These are phyloP conservation scores for Candolleomyces eurysporus DNA, from an alignment of 768 basidiomycete species.

Conservation along the genomic window DNA sequence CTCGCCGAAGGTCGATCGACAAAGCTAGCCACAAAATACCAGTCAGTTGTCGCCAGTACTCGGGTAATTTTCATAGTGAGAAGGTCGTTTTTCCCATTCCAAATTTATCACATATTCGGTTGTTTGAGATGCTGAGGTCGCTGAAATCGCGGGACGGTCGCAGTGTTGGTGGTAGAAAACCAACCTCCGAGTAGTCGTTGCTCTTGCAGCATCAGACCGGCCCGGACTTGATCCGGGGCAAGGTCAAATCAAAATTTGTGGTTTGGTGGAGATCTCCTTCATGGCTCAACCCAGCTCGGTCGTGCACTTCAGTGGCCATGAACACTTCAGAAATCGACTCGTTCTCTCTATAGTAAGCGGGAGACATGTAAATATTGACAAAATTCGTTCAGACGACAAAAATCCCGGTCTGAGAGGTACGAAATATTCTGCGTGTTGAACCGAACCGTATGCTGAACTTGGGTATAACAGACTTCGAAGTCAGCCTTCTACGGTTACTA, in stretches of 20 bases:
- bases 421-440: slow-evolving; percentile 11
- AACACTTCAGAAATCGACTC: slow-evolving; percentile 78
- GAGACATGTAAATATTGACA: slow-evolving; percentile 78
- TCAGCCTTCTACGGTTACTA: slow-evolving; percentile 81
- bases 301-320: slow-evolving; percentile 74
- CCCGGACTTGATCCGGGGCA: neutral
- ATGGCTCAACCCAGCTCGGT: slow-evolving; percentile 24
- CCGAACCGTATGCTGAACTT: neutral
- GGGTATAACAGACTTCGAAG: slow-evolving; percentile 73
- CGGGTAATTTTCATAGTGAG: no score
- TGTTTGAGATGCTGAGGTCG: no score
- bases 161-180: no score
- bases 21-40: no score
- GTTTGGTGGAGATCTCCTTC: neutral
- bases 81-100: no score
- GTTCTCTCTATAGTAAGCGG: slow-evolving; percentile 90
- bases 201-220: no score
- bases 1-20: no score
- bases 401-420: slow-evolving; percentile 92
- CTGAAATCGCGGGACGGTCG: no score
- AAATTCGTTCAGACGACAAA: slow-evolving; percentile 88
- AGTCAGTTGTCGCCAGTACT: no score
- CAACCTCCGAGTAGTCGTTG: no score
- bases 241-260: slow-evolving; percentile 11
- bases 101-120: no score